A percentile compares a stretch with the other conserved stretches of the same genome.
phyloP scores from a whole-genome alignment of 345 rosid genomes.

The Syzygium aqueum region DNA sequence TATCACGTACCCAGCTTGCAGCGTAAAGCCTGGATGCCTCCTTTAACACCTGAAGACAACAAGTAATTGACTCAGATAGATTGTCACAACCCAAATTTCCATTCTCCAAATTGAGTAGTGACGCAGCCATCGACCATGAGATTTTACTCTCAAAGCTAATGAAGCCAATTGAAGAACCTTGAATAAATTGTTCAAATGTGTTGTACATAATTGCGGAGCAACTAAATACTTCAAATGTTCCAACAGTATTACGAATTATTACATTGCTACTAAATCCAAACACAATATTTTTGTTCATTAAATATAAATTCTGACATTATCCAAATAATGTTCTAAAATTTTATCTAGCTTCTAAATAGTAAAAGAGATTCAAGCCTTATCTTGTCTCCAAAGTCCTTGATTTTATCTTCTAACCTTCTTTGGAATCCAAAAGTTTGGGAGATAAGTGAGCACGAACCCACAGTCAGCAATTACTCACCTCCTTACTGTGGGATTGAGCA shows the following conservation, averaged over 20 bases:
- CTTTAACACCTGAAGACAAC: constrained; percentile 49
- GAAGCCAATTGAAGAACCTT: neutral
- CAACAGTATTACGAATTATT: neutral
- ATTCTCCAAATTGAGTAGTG: neutral
- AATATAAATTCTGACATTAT: neutral
- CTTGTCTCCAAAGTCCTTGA: neutral
- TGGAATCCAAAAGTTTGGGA: neutral
- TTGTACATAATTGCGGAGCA: neutral
- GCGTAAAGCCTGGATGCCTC: constrained; percentile 90
- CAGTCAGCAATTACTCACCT: neutral
- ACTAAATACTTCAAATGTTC: neutral
- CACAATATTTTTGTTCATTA: neutral
- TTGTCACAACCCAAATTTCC: neutral
- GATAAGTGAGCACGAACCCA: neutral
- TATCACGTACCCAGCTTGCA: constrained; percentile 91
- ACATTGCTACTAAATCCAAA: neutral
- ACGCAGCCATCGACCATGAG: neutral
- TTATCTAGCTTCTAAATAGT: neutral
- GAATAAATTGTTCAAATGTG: neutral
- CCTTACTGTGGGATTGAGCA: neutral
- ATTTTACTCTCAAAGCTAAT: neutral
- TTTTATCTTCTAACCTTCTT: neutral
- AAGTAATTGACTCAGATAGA: neutral
- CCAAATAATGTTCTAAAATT: neutral
- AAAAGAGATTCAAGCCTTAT: neutral